phyloP scores from a whole-genome alignment of 148 eudicot genomes.

The Oxyria digyna region DNA sequence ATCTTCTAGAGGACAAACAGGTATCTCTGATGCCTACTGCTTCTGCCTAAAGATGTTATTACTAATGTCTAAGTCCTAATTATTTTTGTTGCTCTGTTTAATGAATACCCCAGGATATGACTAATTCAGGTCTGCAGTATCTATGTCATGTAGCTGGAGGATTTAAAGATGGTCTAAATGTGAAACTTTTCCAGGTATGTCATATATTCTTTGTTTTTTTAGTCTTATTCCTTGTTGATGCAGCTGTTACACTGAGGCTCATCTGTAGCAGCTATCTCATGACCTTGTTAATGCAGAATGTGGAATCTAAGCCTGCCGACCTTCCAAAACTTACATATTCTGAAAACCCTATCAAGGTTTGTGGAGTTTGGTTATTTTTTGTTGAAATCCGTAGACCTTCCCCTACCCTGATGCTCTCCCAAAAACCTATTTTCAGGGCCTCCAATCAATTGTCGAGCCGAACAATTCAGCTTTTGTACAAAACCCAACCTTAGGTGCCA shows the following conservation, averaged over 20 bases:
- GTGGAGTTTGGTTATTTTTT: slow-evolving; percentile 1
- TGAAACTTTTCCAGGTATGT: slow-evolving; percentile 43
- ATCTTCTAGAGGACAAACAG: slow-evolving; percentile 74
- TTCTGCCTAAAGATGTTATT: background rate
- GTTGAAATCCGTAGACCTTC: background rate
- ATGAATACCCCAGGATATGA: slow-evolving; percentile 41
- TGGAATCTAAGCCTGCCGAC: slow-evolving; percentile 32
- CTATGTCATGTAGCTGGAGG: slow-evolving; percentile 74
- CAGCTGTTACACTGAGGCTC: background rate
- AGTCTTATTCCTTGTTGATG: background rate
- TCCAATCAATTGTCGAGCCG: slow-evolving; percentile 51
- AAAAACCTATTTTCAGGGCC: slow-evolving; percentile 39
- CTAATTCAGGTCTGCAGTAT: slow-evolving; percentile 77
- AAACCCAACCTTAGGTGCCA: slow-evolving; percentile 23
- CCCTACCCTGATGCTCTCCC: background rate
- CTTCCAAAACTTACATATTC: slow-evolving; percentile 31
- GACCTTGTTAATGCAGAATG: slow-evolving; percentile 28
- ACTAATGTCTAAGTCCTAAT: background rate
- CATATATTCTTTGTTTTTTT: background rate
- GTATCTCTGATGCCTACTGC: slow-evolving; percentile 16
- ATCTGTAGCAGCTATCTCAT: background rate
- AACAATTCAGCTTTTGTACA: slow-evolving; percentile 21
- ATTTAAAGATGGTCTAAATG: slow-evolving; percentile 44
- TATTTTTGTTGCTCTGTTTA: background rate
- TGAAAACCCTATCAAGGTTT: slow-evolving; percentile 53